Percentiles rank a stretch among this genome's conserved stretches.
These are phyloP conservation scores for Gracilaria vermiculophylla DNA, from an alignment of 23 red algal species.

Conservation along the genomic window DNA sequence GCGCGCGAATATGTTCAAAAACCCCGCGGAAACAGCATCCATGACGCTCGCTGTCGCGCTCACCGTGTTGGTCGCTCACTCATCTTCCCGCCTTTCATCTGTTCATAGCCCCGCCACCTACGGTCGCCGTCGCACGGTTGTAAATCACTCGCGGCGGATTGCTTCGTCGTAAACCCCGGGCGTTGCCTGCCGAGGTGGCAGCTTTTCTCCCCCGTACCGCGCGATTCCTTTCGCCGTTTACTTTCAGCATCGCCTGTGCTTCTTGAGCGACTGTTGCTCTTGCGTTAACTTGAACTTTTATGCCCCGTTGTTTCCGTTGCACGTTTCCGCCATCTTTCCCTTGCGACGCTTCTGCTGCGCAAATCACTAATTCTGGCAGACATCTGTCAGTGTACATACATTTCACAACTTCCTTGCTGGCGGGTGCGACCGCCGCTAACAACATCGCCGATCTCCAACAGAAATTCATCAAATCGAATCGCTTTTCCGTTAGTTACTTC, in stretches of 20 bases:
- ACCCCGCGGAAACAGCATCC: neutral
- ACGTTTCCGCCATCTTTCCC: neutral
- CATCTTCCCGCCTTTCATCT: neutral
- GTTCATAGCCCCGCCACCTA: neutral
- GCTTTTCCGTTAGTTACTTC: neutral
- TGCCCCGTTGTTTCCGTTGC: neutral
- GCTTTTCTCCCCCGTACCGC: neutral
- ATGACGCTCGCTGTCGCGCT: neutral
- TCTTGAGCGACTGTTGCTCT: neutral
- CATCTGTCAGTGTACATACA: slow-evolving; percentile 9
- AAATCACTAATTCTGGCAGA: neutral
- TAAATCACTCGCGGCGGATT: neutral
- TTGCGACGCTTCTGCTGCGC: neutral
- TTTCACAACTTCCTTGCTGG: neutral
- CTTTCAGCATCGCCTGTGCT: neutral
- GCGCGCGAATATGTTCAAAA: slow-evolving; percentile 27
- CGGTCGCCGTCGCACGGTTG: neutral
- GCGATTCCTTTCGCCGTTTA: neutral
- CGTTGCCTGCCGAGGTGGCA: neutral
- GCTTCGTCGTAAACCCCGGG: neutral
- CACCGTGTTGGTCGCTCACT: neutral
- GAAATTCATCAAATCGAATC: neutral
- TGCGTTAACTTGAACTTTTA: slow-evolving; percentile 8
- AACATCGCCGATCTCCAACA: neutral
- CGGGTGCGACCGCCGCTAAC: neutral